phyloP scores from a whole-genome alignment of 2,329 filamentous ascomycete genomes.

The Alternaria arbusti region DNA sequence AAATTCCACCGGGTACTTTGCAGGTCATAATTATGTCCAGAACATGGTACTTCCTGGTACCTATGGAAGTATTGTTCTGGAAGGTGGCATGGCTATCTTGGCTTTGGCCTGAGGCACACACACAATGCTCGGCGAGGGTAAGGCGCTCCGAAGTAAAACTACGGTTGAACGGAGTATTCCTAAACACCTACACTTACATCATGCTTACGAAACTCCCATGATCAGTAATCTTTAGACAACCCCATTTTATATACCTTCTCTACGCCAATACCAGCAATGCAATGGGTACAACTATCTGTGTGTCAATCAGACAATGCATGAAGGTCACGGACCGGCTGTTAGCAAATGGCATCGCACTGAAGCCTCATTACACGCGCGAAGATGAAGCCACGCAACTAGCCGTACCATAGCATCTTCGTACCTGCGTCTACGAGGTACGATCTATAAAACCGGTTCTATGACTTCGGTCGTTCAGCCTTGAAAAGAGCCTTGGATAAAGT shows the following conservation, averaged over 20 bases:
- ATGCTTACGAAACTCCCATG: background rate
- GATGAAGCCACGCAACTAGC: slow-evolving; percentile 4
- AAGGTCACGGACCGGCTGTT: slow-evolving; percentile 23
- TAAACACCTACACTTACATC: background rate
- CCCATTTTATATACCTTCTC: slow-evolving; percentile 7
- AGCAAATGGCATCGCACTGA: slow-evolving; percentile 24
- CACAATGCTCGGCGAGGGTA: background rate
- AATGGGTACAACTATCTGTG: slow-evolving; percentile 15
- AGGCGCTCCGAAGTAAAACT: background rate
- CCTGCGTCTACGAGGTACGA: background rate
- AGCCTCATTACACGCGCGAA: slow-evolving; percentile 16
- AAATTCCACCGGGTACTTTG: slow-evolving; percentile 6
- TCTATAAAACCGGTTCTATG: background rate
- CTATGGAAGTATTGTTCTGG: background rate
- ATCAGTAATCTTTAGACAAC: background rate
- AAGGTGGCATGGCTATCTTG: background rate
- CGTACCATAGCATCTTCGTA: background rate
- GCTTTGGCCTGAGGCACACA: background rate
- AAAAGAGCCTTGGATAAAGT: slow-evolving; percentile 19
- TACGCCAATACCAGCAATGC: slow-evolving; percentile 12
- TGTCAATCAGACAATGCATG: slow-evolving; percentile 20
- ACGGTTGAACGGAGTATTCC: background rate
- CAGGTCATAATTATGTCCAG: background rate
- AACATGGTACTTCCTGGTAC: background rate
- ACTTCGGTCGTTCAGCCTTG: slow-evolving; percentile 12